Conservation (phyloP, 169 alveolate genomes). For the Plasmodium fragile region DNA sequence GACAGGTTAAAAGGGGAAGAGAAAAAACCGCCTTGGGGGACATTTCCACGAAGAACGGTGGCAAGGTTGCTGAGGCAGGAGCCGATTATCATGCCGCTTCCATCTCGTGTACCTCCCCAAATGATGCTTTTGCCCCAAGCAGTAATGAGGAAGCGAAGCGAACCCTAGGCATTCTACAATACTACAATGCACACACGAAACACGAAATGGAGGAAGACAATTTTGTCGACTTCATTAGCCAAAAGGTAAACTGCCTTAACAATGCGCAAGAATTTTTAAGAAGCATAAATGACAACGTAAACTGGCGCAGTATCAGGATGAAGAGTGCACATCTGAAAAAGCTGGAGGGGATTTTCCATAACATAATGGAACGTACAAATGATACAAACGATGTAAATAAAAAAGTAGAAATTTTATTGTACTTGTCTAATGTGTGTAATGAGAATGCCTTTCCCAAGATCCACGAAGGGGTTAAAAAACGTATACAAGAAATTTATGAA, state of each 20-base stretch:
- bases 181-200: slow-evolving; percentile 40
- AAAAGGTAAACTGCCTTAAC: slow-evolving; percentile 12
- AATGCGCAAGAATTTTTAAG: slow-evolving; percentile 22
- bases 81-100: neutral
- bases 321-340: neutral
- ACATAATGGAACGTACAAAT: slow-evolving; percentile 8
- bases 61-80: neutral
- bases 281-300: slow-evolving; percentile 16
- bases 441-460: neutral
- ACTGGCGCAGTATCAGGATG: neutral
- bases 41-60: neutral
- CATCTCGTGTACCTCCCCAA: neutral
- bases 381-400: slow-evolving; percentile 66
- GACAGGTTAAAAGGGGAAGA: neutral
- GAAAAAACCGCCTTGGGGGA: neutral
- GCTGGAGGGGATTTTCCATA: slow-evolving; percentile 6
- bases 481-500: slow-evolving; percentile 35
- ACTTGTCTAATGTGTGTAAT: slow-evolving; percentile 39
- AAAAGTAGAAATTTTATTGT: slow-evolving; percentile 43
- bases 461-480: slow-evolving; percentile 1
- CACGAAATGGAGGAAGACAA: neutral
- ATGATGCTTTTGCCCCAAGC: neutral
- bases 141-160: neutral
- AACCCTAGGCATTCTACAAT: slow-evolving; percentile 9
- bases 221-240: slow-evolving; percentile 6